Evolutionary conservation across 768 basidiomycete species (phyloP), one percentile per base, ranked within the genome.

Genomic region (Harrya chromipes): DNA sequence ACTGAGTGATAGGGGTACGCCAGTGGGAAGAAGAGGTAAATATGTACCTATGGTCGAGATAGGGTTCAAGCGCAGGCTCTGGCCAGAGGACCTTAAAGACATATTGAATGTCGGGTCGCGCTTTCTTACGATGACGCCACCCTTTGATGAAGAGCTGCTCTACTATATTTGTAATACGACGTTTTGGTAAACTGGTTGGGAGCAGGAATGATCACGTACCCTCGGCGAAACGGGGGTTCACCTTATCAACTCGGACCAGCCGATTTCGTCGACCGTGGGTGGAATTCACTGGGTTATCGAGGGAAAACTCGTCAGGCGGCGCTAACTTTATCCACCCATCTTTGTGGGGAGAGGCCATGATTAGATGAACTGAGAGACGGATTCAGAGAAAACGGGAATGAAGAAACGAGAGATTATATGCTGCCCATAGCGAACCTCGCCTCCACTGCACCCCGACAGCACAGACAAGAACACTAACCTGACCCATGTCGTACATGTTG

Each of bases 121-220:
- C 55, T 59, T 82, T 83, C 52, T 79, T 71, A 1, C 74, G 70
- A 60, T 84, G 82, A 41, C 68, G 73, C 82, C 82, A 84, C 29
- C 76, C 78, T 54, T 75, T 75, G 43, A 65, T 54, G 52, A 84
- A 83, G 34, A 74, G 66, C 23, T 68, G 72, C 54, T 77, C 74
- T 14, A 82, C 82, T 83, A 44, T 44, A 43, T 46, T 43, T 19
- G 37, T 35, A 47, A 21, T 26, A 14, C 19, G 36, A 16, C 35
- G 26, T 8, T 34, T 34, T 23, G 41, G 24, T 12, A 11, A 53
- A 16, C 29, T 24, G n/a, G 33, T 24, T 29, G 11, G 17, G 44
- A 6, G 34, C 5, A 39, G 40, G 13, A 10, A 50, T 16, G 34
- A 47, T 40, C 43, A 57, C 74, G 53, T 50, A 82, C 81, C 67